Evolutionary conservation across 2,329 filamentous ascomycete species (phyloP).

Genomic region (Emmonsia crescens): DNA sequence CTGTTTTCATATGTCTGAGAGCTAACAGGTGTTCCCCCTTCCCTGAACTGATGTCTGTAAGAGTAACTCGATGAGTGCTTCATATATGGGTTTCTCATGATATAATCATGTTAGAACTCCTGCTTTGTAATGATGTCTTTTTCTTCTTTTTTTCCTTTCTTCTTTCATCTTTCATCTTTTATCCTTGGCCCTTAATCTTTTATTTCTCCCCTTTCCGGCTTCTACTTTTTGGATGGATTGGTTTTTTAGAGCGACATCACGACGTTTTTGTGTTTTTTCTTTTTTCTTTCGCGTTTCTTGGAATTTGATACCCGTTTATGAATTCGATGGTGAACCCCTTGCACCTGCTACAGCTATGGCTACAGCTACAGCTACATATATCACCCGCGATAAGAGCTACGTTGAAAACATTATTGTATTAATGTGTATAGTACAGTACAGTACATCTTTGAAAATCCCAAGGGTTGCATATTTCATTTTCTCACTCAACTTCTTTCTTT

Average conservation of each 20-base stretch:
- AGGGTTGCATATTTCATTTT: not conserved
- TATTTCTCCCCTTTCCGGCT: not conserved
- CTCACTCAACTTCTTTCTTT: not conserved
- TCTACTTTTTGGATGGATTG: not conserved
- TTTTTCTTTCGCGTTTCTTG: no score
- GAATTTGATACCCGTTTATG: not conserved
- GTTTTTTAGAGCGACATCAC: not conserved
- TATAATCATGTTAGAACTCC: not conserved
- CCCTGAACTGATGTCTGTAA: not conserved
- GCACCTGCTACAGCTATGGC: not conserved
- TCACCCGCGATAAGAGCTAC: not conserved
- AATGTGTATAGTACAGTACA: not conserved
- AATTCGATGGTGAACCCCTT: not conserved
- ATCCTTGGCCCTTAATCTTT: not conserved
- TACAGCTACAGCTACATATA: not conserved
- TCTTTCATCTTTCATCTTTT: not conserved
- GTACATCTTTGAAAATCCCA: not conserved
- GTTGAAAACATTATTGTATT: not conserved
- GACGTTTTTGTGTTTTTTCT: no score
- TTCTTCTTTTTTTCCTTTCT: not conserved
- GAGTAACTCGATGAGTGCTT: no score
- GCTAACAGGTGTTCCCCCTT: not conserved
- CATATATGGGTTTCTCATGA: no score
- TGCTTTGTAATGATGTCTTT: not conserved
- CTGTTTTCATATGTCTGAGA: not conserved